phyloP scores from a whole-genome alignment of 768 basidiomycete species.

The Tricholomella constricta region DNA sequence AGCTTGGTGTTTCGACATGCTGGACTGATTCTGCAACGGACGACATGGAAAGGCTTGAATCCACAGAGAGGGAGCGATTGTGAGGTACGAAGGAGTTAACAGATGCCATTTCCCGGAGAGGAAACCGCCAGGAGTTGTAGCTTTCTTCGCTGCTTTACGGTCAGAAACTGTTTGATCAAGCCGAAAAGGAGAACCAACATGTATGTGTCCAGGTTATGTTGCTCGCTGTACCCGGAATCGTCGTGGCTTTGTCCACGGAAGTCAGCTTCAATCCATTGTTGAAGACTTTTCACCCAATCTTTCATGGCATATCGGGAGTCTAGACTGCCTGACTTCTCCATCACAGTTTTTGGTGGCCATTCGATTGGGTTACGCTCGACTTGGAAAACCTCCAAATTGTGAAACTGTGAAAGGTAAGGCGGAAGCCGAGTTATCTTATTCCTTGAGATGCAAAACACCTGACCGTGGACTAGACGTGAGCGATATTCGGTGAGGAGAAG shows the following conservation, averaged over 20 bases:
- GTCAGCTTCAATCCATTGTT: constrained; percentile 73
- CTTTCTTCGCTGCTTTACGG: constrained; percentile 36
- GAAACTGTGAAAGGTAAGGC: constrained; percentile 73
- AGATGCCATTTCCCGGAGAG: constrained; percentile 34
- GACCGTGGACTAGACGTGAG: constrained; percentile 10
- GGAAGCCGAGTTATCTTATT: constrained; percentile 86
- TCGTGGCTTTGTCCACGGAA: constrained; percentile 40
- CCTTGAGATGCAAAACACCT: constrained; percentile 86
- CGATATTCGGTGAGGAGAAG: neutral
- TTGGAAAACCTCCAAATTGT: constrained; percentile 74
- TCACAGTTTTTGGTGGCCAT: constrained; percentile 77
- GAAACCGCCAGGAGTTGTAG: constrained; percentile 47
- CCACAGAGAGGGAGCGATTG: constrained; percentile 60
- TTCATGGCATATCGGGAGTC: constrained; percentile 56
- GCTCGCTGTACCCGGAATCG: constrained; percentile 53
- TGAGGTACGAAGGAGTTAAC: constrained; percentile 49
- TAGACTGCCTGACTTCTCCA: constrained; percentile 43
- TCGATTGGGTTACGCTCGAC: constrained; percentile 91
- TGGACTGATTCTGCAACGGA: constrained; percentile 44
- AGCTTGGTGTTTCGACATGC: constrained; percentile 22
- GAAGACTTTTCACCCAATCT: constrained; percentile 72
- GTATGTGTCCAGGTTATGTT: constrained; percentile 43
- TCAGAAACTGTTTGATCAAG: constrained; percentile 6
- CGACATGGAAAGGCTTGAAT: constrained; percentile 56
- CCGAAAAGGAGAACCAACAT: constrained; percentile 29